These are phyloP conservation scores for Yamagishiella unicocca DNA, from an alignment of 139 green algal species.

Conservation along the genomic window DNA sequence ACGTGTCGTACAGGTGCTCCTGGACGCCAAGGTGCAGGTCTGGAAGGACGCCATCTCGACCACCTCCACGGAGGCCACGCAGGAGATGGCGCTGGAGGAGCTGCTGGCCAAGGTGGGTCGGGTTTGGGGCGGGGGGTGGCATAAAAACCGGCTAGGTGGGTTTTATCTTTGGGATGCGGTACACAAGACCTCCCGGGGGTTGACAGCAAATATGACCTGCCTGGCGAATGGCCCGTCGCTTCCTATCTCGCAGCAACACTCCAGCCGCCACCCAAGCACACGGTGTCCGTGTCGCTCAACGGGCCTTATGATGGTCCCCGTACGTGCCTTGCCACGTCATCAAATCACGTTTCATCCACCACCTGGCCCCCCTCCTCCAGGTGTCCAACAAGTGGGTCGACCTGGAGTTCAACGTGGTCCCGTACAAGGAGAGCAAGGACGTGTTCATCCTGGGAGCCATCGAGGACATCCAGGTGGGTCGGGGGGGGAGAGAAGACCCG, in stretches of 20 bases:
- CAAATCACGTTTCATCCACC: neutral
- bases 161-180: no score
- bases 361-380: neutral
- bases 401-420: slow-evolving; percentile 80
- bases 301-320: no score
- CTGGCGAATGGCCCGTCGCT: no score
- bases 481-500: no score
- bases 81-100: slow-evolving; percentile 85
- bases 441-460: slow-evolving; percentile 84
- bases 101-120: slow-evolving; percentile 78
- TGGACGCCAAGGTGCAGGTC: slow-evolving; percentile 72
- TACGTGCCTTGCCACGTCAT: no score
- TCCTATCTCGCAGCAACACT: no score
- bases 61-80: slow-evolving; percentile 82
- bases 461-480: slow-evolving; percentile 82
- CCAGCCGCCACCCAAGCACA: no score
- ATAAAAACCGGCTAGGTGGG: no score
- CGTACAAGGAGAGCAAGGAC: slow-evolving; percentile 93
- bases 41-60: slow-evolving; percentile 71
- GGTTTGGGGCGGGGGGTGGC: neutral
- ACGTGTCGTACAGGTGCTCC: slow-evolving; percentile 49
- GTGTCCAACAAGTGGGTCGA: slow-evolving; percentile 74
- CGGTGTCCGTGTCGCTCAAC: no score
- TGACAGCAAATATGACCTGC: no score
- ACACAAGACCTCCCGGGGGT: no score